Base-by-base conservation (phyloP, 495 filamentous ascomycete genomes). In the Entonaema liquescens region DNA sequence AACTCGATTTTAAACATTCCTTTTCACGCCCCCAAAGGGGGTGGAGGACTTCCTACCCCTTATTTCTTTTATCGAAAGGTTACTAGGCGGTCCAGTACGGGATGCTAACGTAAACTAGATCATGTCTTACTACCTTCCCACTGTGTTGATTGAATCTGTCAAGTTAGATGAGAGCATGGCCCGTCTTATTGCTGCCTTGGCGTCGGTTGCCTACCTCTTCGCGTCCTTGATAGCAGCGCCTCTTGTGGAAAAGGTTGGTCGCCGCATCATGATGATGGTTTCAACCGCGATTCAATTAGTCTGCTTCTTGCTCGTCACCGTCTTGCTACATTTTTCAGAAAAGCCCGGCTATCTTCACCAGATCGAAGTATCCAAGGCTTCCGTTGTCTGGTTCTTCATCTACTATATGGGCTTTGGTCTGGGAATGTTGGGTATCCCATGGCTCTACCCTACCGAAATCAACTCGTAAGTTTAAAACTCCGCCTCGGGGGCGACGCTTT, bases 401-500 rank as follows among this genome's bases (percentile, higher is more conserved):
- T 82, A 76, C 68, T 79, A 79, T 65, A 76, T 77, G 19, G 80
- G 80, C 42, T 88, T 88, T 62, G 86, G 84, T 13, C 81, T 88
- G 38, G 86, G 85, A 8, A 86, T 86, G 83, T 76, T 88, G 15
- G 84, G 84, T 17, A 81, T 85, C 1, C 85, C 86, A 0, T 89
- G 86, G 87, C 75, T 90, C 1, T 91, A 89, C 68, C 86, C 87
- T 0, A 88, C 88, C 4, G 89, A 90, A 68, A 89, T 90, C 75
- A 89, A 88, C 60, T 82, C 70, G 73, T 80, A 67, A 76, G 62
- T 59, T 7, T 29, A 23, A 50, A 29, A 57, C 7, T 42, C 17
- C 29, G 4, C 49, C 60, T 55, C 31, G 11, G 19, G 5, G 9
- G 2, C 21, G 6, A n/a, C 12, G n/a, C 21, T 17, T 9, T 5